Conservation (phyloP, 495 filamentous ascomycete genomes). For the Penicillium bovifimosum region DNA sequence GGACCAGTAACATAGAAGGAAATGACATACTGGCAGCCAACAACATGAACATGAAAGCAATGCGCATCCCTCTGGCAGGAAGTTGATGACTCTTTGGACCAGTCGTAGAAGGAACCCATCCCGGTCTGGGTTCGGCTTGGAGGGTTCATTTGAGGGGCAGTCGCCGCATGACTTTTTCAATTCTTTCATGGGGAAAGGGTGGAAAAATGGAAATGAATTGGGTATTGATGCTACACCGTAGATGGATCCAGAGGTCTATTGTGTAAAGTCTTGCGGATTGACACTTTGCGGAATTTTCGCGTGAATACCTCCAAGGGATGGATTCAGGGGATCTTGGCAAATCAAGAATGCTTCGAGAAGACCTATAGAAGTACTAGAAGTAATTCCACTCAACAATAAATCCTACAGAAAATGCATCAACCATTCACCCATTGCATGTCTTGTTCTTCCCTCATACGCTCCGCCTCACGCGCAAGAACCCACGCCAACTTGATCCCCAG, state of each 20-base stretch:
- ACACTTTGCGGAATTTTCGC: too few relatives aligned
- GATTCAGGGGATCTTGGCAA: too few relatives aligned
- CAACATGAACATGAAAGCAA: background rate
- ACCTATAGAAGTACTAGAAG: too few relatives aligned
- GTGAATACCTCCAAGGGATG: too few relatives aligned
- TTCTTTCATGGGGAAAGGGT: background rate
- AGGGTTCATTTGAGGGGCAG: background rate
- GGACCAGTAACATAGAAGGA: background rate
- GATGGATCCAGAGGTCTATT: too few relatives aligned
- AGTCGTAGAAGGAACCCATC: background rate
- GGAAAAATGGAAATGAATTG: background rate
- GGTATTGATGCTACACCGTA: too few relatives aligned
- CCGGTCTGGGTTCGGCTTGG: background rate
- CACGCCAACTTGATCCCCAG: slow-evolving; percentile 38
- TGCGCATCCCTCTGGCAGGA: background rate
- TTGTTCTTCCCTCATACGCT: slow-evolving; percentile 2
- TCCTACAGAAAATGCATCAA: too few relatives aligned
- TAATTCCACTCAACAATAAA: too few relatives aligned
- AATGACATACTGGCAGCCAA: background rate
- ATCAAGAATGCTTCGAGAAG: too few relatives aligned
- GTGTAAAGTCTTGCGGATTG: too few relatives aligned
- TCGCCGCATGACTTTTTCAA: background rate
- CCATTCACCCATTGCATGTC: background rate
- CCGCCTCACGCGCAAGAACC: slow-evolving; percentile 29
- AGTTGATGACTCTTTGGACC: background rate